Conservation (phyloP, 179 eudicot genomes). For the Silene coronaria region DNA sequence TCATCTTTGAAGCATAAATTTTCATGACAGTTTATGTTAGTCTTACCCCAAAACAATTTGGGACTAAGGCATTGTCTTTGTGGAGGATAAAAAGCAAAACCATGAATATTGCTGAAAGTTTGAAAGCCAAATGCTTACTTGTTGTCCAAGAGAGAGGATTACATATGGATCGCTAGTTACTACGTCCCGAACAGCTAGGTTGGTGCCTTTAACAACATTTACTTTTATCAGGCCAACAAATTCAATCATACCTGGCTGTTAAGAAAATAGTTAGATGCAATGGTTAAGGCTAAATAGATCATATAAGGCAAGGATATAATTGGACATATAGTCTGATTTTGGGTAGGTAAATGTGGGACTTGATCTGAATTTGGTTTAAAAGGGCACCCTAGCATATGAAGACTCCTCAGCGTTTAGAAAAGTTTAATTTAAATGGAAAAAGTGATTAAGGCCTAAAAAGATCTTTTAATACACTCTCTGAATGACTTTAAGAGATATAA, state of each 20-base stretch:
- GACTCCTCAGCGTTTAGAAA: background rate
- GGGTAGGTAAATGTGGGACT: background rate
- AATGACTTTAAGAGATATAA: background rate
- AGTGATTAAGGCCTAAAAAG: background rate
- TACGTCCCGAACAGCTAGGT: slow-evolving; percentile 86
- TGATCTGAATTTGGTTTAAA: background rate
- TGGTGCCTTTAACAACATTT: slow-evolving; percentile 83
- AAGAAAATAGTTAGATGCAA: slow-evolving; percentile 2
- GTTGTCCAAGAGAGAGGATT: slow-evolving; percentile 74
- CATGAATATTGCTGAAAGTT: background rate
- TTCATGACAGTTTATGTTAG: background rate
- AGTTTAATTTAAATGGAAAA: background rate
- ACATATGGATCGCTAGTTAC: slow-evolving; percentile 93
- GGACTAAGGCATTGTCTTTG: background rate
- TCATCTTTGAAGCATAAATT: background rate
- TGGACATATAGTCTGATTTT: background rate
- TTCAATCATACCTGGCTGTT: slow-evolving; percentile 95
- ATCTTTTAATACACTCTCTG: background rate
- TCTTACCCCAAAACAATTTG: background rate
- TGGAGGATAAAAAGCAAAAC: background rate
- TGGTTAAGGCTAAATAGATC: background rate
- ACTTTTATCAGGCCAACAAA: slow-evolving; percentile 88
- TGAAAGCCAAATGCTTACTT: slow-evolving; percentile 45
- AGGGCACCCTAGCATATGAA: background rate
- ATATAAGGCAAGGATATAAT: background rate